A percentile compares a stretch with the other conserved stretches of the same genome.
Conservation (phyloP, 2,329 filamentous ascomycete species). For the Penicillium palitans region DNA sequence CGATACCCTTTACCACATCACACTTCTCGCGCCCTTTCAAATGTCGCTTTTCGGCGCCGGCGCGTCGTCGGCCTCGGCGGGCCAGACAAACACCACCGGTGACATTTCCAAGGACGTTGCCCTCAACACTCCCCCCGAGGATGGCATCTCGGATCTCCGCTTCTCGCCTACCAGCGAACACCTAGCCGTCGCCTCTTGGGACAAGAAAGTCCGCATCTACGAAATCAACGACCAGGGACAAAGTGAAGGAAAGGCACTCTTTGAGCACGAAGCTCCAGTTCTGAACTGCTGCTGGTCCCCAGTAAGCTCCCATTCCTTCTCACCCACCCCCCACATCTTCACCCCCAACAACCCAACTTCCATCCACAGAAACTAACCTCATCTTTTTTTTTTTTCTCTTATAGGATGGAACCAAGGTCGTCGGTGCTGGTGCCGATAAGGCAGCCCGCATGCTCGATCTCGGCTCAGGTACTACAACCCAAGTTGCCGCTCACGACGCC, state of each 20-base stretch:
- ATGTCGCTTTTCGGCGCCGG: slow-evolving; percentile 56
- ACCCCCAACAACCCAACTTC: neutral
- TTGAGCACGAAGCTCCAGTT: slow-evolving; percentile 83
- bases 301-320: slow-evolving; percentile 53
- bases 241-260: slow-evolving; percentile 80
- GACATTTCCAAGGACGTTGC: slow-evolving; percentile 88
- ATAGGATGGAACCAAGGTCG: slow-evolving; percentile 86
- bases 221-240: slow-evolving; percentile 77
- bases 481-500: slow-evolving; percentile 82
- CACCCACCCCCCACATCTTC: too few relatives aligned
- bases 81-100: slow-evolving; percentile 71
- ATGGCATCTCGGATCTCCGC: slow-evolving; percentile 82
- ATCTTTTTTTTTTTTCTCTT: slow-evolving; percentile 14
- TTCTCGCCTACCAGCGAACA: slow-evolving; percentile 80
- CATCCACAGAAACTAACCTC: slow-evolving; percentile 7
- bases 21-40: slow-evolving; percentile 23
- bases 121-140: slow-evolving; percentile 74
- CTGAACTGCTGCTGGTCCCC: slow-evolving; percentile 84
- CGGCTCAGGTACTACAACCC: slow-evolving; percentile 55
- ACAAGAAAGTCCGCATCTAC: slow-evolving; percentile 97
- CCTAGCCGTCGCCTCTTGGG: slow-evolving; percentile 90
- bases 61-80: slow-evolving; percentile 52
- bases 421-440: slow-evolving; percentile 88
- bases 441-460: slow-evolving; percentile 86
- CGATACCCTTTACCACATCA: neutral